Percentiles rank a stretch among this genome's conserved stretches.
These are phyloP conservation scores for Polyplosphaeria fusca DNA, from an alignment of 495 filamentous ascomycete species.

Conservation along the genomic window DNA sequence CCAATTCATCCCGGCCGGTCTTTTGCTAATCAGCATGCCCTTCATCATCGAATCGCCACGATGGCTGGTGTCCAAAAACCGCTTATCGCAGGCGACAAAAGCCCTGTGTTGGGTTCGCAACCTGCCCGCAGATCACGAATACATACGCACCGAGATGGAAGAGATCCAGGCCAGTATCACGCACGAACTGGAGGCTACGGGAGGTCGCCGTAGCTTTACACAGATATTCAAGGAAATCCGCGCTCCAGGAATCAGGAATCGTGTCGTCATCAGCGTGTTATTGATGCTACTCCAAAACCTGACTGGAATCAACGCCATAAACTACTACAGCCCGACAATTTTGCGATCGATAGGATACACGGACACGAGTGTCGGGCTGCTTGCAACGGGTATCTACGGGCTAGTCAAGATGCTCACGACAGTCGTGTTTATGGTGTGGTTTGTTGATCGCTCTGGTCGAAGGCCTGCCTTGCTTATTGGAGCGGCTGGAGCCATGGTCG, in stretches of 20 bases:
- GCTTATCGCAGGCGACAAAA: constrained; percentile 52
- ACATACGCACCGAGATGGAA: constrained; percentile 45
- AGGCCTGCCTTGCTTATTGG: constrained; percentile 54
- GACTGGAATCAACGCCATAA: constrained; percentile 25
- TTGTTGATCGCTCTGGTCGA: constrained; percentile 56
- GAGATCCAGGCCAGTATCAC: constrained; percentile 10
- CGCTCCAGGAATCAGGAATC: not conserved
- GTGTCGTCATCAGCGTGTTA: constrained; percentile 10
- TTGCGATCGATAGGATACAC: constrained; percentile 23
- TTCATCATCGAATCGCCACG: constrained; percentile 58
- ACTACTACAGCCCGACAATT: not conserved
- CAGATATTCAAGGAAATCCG: not conserved
- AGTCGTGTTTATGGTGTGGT: constrained; percentile 51
- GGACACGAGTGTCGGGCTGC: constrained; percentile 1
- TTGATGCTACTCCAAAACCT: constrained; percentile 34
- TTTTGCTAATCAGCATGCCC: constrained; percentile 48
- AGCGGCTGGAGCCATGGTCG: constrained; percentile 50
- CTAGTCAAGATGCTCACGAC: constrained; percentile 50
- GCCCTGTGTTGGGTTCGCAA: constrained; percentile 62
- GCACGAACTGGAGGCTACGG: not conserved
- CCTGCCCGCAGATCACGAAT: constrained; percentile 54
- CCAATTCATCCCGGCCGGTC: constrained; percentile 53
- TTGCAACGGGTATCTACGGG: constrained; percentile 23
- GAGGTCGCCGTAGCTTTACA: not conserved
- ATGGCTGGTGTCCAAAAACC: constrained; percentile 58